Evolutionary conservation across 2,329 filamentous ascomycete genomes (phyloP), one percentile per base, ranked within the genome.

Genomic region (Fusarium sp.): DNA sequence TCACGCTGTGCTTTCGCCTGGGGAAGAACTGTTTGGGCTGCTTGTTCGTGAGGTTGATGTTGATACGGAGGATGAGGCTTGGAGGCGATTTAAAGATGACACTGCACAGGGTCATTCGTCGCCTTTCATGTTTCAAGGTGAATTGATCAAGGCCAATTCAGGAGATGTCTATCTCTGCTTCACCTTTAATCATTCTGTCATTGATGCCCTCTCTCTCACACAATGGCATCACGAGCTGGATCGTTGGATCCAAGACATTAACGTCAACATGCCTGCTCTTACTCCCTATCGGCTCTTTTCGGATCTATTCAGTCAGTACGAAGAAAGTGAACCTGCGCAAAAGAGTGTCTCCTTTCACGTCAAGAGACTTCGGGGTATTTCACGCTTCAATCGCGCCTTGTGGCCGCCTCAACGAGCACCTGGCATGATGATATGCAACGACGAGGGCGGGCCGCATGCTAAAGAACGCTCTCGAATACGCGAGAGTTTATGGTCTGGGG

Each of bases 181-280:
- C 46, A 77, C 74, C 0, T 79, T 78, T 54, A 80, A 76, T 58
- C 79, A 81, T 64, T 78, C 77, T 42, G 67, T 77, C 36, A 73
- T 79, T 25, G 79, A 81, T 62, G 79, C 77, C 13, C 44, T 80
- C 46, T 77, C 75, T 1, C 66, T 81, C 7, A 68, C 76, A 11
- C 70, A 77, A 4, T 78, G 74, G 73, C 74, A 79, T 33, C 73
- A 74, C 38, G 77, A 81, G 46, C 70, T 81, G 2, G 76, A 78
- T 57, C 73, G 68, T 4, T 71, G 76, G 33, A 73, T 81, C 6
- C 56, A 66, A 31, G 62, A 76, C 36, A 20, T 58, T 4, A 58
- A 71, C 4, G 25, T 62, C 1, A n/a, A 64, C 0, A 59, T 74
- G 2, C 71, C 76, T 2, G 50, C 59, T 4, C 53, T 73, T 11